Conservation (phyloP, 805 yeast species). For the Peterozyma toletana region DNA sequence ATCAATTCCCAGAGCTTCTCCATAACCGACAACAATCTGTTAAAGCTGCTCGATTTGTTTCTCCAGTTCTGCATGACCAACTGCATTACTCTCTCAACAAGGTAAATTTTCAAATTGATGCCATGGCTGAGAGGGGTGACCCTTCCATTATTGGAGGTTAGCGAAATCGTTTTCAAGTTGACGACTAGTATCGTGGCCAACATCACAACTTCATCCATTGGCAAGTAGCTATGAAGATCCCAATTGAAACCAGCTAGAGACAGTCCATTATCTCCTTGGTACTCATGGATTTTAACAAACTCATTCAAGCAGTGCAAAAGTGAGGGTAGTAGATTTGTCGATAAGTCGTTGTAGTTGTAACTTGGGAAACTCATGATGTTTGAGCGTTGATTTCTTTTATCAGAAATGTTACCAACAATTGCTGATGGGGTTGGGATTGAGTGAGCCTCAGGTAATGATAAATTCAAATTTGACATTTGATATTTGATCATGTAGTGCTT, state of each 20-base stretch:
- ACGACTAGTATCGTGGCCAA: conserved; percentile 45
- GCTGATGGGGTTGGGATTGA: no score
- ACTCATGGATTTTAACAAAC: conserved; percentile 44
- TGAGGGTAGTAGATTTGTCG: conserved; percentile 48
- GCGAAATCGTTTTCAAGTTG: conserved; percentile 35
- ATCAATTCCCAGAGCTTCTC: conserved; percentile 17
- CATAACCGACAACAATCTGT: conserved; percentile 14
- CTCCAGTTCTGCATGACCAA: conserved; percentile 16
- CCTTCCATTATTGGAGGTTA: not conserved
- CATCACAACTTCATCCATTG: conserved; percentile 49
- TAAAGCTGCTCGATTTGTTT: conserved; percentile 14
- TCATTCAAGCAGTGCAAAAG: conserved; percentile 49
- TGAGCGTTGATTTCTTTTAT: no score
- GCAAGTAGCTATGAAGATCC: conserved; percentile 55
- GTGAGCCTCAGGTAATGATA: not conserved
- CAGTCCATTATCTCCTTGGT: conserved; percentile 19
- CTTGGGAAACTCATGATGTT: not conserved
- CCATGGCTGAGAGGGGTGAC: conserved; percentile 14
- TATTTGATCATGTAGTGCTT: not conserved
- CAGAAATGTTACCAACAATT: no score
- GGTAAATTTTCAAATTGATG: conserved; percentile 21
- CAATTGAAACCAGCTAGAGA: conserved; percentile 50
- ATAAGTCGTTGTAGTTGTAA: conserved; percentile 44
- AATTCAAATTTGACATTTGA: conserved; percentile 10
- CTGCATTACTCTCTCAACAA: conserved; percentile 15